These are phyloP conservation scores for Cunninghamia lanceolata DNA, from an alignment of 75 land plant genomes.

Conservation along the genomic window DNA sequence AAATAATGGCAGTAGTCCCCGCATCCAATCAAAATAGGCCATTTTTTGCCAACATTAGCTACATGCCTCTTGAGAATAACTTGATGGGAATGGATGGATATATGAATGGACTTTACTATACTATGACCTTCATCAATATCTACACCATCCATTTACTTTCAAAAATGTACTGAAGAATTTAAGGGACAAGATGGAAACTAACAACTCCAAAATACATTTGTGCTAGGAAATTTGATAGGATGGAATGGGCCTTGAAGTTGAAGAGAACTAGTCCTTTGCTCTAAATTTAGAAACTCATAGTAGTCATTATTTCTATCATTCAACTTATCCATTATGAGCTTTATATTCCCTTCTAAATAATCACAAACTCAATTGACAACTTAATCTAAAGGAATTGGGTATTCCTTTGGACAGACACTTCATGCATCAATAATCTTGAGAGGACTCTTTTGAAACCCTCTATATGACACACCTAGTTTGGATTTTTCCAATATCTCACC, in stretches of 20 bases:
- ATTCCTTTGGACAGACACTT: constrained; percentile 70
- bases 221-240: constrained; percentile 78
- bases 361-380: constrained; percentile 84
- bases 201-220: constrained; percentile 86
- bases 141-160: constrained; percentile 75
- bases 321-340: constrained; percentile 59
- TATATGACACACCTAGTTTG: constrained; percentile 83
- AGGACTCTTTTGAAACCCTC: constrained; percentile 51
- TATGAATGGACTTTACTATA: constrained; percentile 75
- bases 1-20: constrained; percentile 79
- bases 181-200: constrained; percentile 66
- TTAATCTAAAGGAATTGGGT: constrained; percentile 65
- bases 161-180: constrained; percentile 59
- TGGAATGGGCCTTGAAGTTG: constrained; percentile 87
- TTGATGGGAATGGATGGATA: constrained; percentile 54
- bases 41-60: constrained; percentile 87
- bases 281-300: constrained; percentile 58
- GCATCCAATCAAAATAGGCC: constrained; percentile 92
- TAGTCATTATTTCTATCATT: constrained; percentile 72
- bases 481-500: constrained; percentile 75
- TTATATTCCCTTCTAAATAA: constrained; percentile 75
- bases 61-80: constrained; percentile 85
- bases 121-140: constrained; percentile 53
- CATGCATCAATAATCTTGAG: constrained; percentile 57
- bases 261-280: constrained; percentile 57